Conservation (phyloP, 108 stramenopile species). For the Cyclotella baltica region DNA sequence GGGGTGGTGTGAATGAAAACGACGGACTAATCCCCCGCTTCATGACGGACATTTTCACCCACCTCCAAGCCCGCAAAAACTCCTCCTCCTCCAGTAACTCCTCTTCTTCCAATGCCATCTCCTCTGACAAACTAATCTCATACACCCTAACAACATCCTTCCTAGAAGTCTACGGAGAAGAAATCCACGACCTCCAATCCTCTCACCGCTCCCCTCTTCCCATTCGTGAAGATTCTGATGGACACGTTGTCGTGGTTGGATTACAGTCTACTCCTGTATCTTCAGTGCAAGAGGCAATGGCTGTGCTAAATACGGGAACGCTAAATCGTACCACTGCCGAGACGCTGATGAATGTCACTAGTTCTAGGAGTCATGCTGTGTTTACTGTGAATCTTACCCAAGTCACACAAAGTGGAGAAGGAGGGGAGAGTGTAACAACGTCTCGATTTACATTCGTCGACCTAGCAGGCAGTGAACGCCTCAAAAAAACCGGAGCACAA, state of each 20-base stretch:
- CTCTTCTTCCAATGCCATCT: too few species aligned
- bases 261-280: slow-evolving; percentile 53
- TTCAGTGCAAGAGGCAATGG: slow-evolving; percentile 62
- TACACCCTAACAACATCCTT: slow-evolving; percentile 81
- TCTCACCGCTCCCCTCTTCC: slow-evolving; percentile 69
- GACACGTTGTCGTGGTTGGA: slow-evolving; percentile 71
- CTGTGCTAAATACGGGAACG: slow-evolving; percentile 89
- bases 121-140: slow-evolving; percentile 49
- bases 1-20: slow-evolving; percentile 48
- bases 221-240: slow-evolving; percentile 78
- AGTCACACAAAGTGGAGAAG: slow-evolving; percentile 47
- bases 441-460: slow-evolving; percentile 89
- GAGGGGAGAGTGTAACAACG: slow-evolving; percentile 67
- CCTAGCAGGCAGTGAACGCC: slow-evolving; percentile 90
- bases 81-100: slow-evolving; percentile 21
- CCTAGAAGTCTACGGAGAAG: slow-evolving; percentile 95
- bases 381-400: slow-evolving; percentile 77
- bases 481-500: slow-evolving; percentile 93
- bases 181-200: slow-evolving; percentile 89
- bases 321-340: slow-evolving; percentile 92
- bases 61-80: slow-evolving; percentile 50
- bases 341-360: slow-evolving; percentile 92
- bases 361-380: slow-evolving; percentile 85
- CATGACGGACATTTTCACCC: slow-evolving; percentile 85
- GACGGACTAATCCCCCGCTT: slow-evolving; percentile 92